Evolutionary conservation across 306 rosid species (phyloP).

Genomic region (Geum urbanum): DNA sequence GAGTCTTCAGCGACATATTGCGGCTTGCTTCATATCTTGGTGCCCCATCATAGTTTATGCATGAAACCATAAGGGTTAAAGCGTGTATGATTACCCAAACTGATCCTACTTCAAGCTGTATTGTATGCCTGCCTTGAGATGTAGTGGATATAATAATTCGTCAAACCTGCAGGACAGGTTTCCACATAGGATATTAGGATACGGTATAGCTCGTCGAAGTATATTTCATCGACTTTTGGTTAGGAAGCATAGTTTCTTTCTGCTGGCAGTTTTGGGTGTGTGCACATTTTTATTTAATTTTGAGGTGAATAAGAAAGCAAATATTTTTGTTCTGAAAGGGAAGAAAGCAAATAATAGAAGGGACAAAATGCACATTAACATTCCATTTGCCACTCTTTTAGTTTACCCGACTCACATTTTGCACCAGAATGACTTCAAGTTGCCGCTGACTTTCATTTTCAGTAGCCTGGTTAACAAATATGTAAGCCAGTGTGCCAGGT

Average conservation of each 20-base stretch:
- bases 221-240: background rate
- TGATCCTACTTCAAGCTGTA: background rate
- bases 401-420: no score
- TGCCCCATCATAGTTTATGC: conserved; percentile 68
- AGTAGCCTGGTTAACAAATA: no score
- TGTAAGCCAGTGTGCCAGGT: no score
- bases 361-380: no score
- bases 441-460: no score
- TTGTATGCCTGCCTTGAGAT: background rate
- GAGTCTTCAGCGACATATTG: conserved; percentile 84
- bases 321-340: no score
- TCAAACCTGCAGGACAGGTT: background rate
- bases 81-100: background rate
- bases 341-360: no score
- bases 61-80: background rate
- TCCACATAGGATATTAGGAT: background rate
- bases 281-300: background rate
- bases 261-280: background rate
- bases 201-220: background rate
- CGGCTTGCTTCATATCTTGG: conserved; percentile 97
- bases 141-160: background rate
- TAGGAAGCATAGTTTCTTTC: background rate
- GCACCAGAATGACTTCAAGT: no score
- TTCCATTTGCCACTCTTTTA: no score
- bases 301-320: background rate